Conservation (phyloP, 306 rosid species). For the Cicer cuneatum region DNA sequence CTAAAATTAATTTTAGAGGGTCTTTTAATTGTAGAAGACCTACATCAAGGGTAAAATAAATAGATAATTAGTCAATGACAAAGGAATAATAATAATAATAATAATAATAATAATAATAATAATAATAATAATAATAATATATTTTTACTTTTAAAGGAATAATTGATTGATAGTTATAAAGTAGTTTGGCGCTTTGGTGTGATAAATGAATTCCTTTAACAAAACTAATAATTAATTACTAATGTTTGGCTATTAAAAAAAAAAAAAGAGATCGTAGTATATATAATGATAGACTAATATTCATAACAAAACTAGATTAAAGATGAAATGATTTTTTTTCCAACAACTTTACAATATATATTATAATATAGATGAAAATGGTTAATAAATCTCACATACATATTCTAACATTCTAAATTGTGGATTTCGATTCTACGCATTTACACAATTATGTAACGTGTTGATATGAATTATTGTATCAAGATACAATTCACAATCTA, state of each 20-base stretch:
- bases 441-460: too few relatives aligned
- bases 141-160: neutral
- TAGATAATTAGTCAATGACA: slow-evolving; percentile 13
- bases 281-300: neutral
- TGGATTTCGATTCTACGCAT: too few relatives aligned
- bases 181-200: too few relatives aligned
- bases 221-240: too few relatives aligned
- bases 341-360: too few relatives aligned
- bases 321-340: neutral
- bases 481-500: neutral
- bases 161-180: too few relatives aligned
- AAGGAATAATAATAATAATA: slow-evolving; percentile 20
- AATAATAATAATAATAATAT: too few relatives aligned
- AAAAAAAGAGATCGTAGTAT: too few relatives aligned
- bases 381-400: slow-evolving; percentile 7
- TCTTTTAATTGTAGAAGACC: slow-evolving; percentile 78
- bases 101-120: too few relatives aligned
- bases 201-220: too few relatives aligned
- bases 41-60: slow-evolving; percentile 41
- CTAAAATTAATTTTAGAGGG: slow-evolving; percentile 50
- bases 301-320: slow-evolving; percentile 30
- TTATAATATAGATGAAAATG: slow-evolving; percentile 15
- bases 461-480: neutral
- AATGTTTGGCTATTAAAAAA: too few relatives aligned
- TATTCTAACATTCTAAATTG: neutral